Base-by-base conservation (phyloP, 2,329 filamentous ascomycete species). In the Penicillium sp. region DNA sequence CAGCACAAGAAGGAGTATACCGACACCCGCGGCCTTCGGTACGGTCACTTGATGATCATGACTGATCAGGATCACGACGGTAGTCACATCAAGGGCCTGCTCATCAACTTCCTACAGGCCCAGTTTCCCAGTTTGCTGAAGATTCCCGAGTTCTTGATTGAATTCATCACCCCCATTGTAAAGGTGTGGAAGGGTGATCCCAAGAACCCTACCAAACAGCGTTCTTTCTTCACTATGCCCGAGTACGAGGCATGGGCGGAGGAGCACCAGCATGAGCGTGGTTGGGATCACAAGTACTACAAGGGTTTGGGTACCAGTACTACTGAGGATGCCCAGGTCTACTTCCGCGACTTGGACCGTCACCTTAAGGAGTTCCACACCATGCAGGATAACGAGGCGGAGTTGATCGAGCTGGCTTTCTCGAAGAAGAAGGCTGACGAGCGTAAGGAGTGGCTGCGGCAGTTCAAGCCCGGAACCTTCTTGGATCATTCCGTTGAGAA, bases 31-130 rank as follows among this genome's bases (percentile, higher is more conserved):
- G 80, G 84, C 49, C 82, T 98, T 52, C 88, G 93, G 24, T 98
- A 98, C 67, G 93, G 93, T 8, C 93, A 97, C 70, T 74, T 98
- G 56, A 98, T 98, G 93, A 97, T 98, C 77, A 98, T 98, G 93
- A 94, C 93, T 29, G 93, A 98, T 93, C 93, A 98, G 71, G 93
- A 98, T 88, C 89, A 98, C 68, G 93, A 98, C 67, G 93, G 93
- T 58, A 95, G 87, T 75, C 93, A 98, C 73, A 98, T 98, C 78
- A 98, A 98, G 73, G 93, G 93, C 57, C 78, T 98, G 49, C 78
- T 98, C 45, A 98, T 98, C 79, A 98, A 98, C 73, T 98, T 97
- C 69, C 78, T 98, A 28, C 88, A 98, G 67, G 88, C 94, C 5
- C 89, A 95, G 60, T 98, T 93, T 61, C 93, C 93, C 0, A 96